phyloP scores from a whole-genome alignment of 2,329 filamentous ascomycete genomes.

The Colletotrichum noveboracense region DNA sequence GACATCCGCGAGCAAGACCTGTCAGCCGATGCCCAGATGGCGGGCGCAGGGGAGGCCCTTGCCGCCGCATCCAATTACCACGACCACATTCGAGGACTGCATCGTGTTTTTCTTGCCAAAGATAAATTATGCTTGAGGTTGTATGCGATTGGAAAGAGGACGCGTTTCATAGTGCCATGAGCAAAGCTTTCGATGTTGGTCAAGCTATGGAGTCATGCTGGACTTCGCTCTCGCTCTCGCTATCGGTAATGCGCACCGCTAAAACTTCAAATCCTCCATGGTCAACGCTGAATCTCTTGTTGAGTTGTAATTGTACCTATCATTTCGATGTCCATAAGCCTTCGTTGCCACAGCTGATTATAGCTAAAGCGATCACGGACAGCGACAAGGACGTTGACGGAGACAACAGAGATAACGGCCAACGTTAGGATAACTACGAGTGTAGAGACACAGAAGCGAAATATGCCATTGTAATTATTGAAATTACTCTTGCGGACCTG shows the following conservation, averaged over 20 bases:
- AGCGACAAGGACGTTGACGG: neutral
- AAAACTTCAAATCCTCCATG: neutral
- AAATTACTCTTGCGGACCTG: accelerated
- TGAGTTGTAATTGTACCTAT: accelerated
- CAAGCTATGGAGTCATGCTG: neutral
- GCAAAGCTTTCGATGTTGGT: neutral
- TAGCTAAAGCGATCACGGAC: accelerated
- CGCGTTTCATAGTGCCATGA: neutral
- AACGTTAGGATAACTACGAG: accelerated
- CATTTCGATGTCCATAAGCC: accelerated
- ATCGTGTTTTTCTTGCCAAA: neutral
- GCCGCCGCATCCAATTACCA: neutral
- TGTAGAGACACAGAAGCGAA: too few species aligned
- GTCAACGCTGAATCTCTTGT: accelerated
- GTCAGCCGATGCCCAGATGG: neutral
- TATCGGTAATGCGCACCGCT: neutral
- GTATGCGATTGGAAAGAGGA: neutral
- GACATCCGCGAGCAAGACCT: neutral
- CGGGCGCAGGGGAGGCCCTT: neutral
- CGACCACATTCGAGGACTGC: neutral
- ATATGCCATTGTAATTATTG: too few species aligned
- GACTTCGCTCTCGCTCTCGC: neutral
- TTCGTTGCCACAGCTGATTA: neutral
- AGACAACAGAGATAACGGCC: neutral
- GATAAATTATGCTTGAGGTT: neutral